phyloP scores from a whole-genome alignment of 345 rosid species.

The Eucalyptus rudis region DNA sequence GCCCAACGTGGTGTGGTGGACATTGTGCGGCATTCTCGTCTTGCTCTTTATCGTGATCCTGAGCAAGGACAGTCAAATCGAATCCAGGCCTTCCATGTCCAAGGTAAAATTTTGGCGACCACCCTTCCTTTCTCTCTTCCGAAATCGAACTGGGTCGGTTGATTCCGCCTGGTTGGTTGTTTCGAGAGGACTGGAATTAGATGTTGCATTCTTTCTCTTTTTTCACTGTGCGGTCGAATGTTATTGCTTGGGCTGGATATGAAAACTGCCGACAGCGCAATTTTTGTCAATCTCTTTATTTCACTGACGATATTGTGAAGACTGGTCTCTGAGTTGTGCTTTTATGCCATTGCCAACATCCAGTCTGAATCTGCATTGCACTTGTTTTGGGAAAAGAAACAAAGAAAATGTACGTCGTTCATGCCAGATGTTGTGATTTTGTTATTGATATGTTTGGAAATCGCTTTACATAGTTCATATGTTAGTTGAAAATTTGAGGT shows the following conservation, averaged over 20 bases:
- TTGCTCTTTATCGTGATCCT: conserved; percentile 49
- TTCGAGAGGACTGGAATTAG: not conserved
- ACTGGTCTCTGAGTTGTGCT: not conserved
- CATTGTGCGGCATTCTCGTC: conserved; percentile 33
- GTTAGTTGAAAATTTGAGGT: not conserved
- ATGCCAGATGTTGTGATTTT: not conserved
- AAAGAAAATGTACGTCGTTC: not conserved
- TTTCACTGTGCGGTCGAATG: not conserved
- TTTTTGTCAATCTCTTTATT: not conserved
- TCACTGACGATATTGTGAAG: not conserved
- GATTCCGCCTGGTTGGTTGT: not conserved
- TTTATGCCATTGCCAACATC: not conserved
- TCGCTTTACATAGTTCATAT: not conserved
- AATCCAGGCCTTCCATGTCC: conserved; percentile 32
- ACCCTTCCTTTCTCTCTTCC: not conserved
- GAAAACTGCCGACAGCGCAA: not conserved
- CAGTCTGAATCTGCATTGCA: not conserved
- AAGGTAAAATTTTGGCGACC: conserved; percentile 20
- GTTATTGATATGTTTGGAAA: not conserved
- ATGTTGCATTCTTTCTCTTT: not conserved
- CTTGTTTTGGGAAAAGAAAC: not conserved
- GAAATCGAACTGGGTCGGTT: not conserved
- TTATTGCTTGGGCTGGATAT: not conserved
- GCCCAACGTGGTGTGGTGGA: conserved; percentile 65
- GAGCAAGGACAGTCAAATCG: conserved; percentile 41